A percentile compares a stretch with the other conserved stretches of the same genome.
Evolutionary conservation across 148 eudicot genomes (phyloP).

Genomic region (Fagopyrum homotropicum): DNA sequence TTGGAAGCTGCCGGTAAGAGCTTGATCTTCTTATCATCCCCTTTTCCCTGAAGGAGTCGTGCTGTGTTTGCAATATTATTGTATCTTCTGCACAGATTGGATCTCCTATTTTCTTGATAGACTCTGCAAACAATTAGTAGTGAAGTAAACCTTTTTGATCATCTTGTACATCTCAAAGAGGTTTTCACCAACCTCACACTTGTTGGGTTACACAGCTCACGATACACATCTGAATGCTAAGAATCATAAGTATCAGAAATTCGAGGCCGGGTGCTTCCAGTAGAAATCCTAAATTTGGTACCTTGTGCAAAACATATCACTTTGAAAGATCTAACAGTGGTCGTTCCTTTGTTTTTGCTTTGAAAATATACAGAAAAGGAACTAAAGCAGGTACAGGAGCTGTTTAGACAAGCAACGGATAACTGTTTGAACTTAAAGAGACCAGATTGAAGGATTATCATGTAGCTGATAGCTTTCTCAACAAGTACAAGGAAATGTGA

Average conservation of each 20-base stretch:
- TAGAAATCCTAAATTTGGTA: not conserved
- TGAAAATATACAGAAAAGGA: constrained; percentile 53
- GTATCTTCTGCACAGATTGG: not conserved
- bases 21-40: not conserved
- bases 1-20: constrained; percentile 87
- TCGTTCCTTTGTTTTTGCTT: not conserved
- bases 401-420: constrained; percentile 60
- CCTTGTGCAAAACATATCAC: not conserved
- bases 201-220: not conserved
- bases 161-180: not conserved
- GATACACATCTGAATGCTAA: not conserved
- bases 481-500: not conserved
- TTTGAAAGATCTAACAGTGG: not conserved
- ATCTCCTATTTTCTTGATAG: too few relatives aligned
- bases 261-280: not conserved
- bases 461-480: not conserved
- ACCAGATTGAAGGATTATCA: constrained; percentile 47
- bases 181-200: not conserved
- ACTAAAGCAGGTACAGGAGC: constrained; percentile 79
- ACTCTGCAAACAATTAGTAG: too few relatives aligned
- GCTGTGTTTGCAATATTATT: not conserved
- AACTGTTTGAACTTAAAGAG: constrained; percentile 79
- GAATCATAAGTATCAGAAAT: not conserved
- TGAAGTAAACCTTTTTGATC: not conserved
- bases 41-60: not conserved